Conservation (phyloP, 257 asterid species). For the Craterostigma plantagineum region DNA sequence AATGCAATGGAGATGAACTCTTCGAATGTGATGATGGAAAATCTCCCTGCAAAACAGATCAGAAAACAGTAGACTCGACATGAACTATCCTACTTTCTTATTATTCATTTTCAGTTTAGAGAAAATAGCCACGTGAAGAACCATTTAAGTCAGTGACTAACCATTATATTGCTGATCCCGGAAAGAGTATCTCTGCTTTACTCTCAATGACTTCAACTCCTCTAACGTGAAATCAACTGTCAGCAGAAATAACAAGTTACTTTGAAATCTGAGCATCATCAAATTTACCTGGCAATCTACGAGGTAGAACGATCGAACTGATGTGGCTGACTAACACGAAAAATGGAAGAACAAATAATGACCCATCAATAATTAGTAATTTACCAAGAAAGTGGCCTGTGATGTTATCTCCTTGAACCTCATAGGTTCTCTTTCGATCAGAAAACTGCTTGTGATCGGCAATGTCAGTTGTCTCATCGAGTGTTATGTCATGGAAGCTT, state of each 20-base stretch:
- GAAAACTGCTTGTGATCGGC: constrained; percentile 49
- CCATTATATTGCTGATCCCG: constrained; percentile 87
- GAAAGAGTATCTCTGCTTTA: constrained; percentile 64
- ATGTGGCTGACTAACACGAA: too few species aligned
- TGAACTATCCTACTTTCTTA: too few species aligned
- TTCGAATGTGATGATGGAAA: constrained; percentile 69
- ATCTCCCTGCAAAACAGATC: constrained; percentile 79
- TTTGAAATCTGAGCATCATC: too few species aligned
- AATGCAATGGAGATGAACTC: constrained; percentile 73
- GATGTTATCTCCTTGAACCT: constrained; percentile 45
- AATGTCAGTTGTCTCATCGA: constrained; percentile 64
- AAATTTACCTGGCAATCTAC: too few species aligned
- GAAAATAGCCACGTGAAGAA: neutral
- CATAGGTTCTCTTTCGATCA: constrained; percentile 50
- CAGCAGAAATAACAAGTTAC: neutral
- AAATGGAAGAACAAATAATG: too few species aligned
- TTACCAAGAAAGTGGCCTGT: constrained; percentile 74
- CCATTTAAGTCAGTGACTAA: constrained; percentile 12
- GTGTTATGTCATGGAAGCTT: constrained; percentile 61
- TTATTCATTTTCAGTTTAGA: too few species aligned
- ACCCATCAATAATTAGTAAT: neutral
- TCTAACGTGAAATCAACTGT: constrained; percentile 82
- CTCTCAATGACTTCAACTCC: constrained; percentile 57
- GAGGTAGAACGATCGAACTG: too few species aligned
- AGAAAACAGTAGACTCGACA: too few species aligned